Base-by-base conservation (phyloP, 768 basidiomycete species). In the Naganishia randhawae region DNA sequence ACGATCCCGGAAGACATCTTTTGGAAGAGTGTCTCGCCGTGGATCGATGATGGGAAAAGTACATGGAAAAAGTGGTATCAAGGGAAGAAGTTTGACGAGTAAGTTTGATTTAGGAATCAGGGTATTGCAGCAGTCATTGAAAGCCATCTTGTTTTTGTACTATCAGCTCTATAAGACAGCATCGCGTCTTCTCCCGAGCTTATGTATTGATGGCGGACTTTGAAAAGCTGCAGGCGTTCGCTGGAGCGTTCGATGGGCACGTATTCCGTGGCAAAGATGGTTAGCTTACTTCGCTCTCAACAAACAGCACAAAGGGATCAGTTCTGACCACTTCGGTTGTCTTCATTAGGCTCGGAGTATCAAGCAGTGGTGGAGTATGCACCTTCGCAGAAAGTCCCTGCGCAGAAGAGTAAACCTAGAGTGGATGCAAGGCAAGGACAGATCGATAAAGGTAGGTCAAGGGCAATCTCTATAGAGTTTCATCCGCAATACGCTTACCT, bases 291-390 rank as follows among this genome's bases (percentile, higher is more conserved):
- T 13, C 41, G 25, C 35, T 16, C 14, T 31, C 17, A 4, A 29
- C 5, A 54, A 22, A 25, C 4, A 22, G 37, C 10, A 66, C 37
- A 52, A 19, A 32, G 32, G 17, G 10, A 9, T 29, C 22, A 6
- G 10, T 6, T 39, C 33, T 11, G 27, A 39, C 11, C 4, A 10
- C 25, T 19, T 29, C 29, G 39, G 14, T 13, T 10, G 2, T 3
- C 45, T 17, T 7, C 45, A 22, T 5, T 72, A 95, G 95, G 95
- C 17, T 89, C 88, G 73, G 91, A 95, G 76, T 90, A 87, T 1
- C 84, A 88, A 55, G 93, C 91, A 1, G 83, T 96, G 4, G 92
- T 99, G 8, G 95, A 99, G 80, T 97, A 90, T 75, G 90, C 96
- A 0, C 92, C 93, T 5, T 91, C 89, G 71, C 93, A 92, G 78